phyloP scores from a whole-genome alignment of 495 filamentous ascomycete genomes.

The Trichoderma reesei region DNA sequence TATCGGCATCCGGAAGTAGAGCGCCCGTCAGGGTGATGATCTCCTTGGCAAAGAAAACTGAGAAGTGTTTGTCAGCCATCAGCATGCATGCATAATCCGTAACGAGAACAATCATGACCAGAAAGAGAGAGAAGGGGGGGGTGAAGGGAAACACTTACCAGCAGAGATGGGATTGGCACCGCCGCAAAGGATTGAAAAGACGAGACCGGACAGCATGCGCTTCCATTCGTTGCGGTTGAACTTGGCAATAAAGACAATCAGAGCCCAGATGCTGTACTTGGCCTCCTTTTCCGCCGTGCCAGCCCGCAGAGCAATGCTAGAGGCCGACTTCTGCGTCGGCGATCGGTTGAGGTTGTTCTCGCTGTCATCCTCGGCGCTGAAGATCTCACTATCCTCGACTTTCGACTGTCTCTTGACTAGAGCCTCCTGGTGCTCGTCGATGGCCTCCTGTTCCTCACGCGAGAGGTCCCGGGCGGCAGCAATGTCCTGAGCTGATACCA shows the following conservation, averaged over 20 bases:
- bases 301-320: slow-evolving; percentile 47
- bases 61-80: not conserved
- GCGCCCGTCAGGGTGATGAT: slow-evolving; percentile 46
- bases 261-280: slow-evolving; percentile 59
- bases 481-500: slow-evolving; percentile 75
- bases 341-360: slow-evolving; percentile 37
- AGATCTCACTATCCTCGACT: slow-evolving; percentile 17
- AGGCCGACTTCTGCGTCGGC: slow-evolving; percentile 49
- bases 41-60: slow-evolving; percentile 76
- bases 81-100: not conserved
- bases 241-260: slow-evolving; percentile 71
- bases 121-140: not conserved
- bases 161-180: slow-evolving; percentile 78
- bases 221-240: slow-evolving; percentile 73
- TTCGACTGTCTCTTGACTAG: slow-evolving; percentile 40
- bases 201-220: slow-evolving; percentile 65
- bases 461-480: slow-evolving; percentile 46
- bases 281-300: slow-evolving; percentile 8
- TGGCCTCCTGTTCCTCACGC: slow-evolving; percentile 27
- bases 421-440: slow-evolving; percentile 35
- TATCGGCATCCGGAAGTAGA: slow-evolving; percentile 34
- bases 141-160: slow-evolving; percentile 15
- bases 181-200: slow-evolving; percentile 72
- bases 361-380: slow-evolving; percentile 48
- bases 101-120: too few relatives aligned